Conservation (phyloP, 2,329 filamentous ascomycete species). For the Colletotrichum lindemuthianum region DNA sequence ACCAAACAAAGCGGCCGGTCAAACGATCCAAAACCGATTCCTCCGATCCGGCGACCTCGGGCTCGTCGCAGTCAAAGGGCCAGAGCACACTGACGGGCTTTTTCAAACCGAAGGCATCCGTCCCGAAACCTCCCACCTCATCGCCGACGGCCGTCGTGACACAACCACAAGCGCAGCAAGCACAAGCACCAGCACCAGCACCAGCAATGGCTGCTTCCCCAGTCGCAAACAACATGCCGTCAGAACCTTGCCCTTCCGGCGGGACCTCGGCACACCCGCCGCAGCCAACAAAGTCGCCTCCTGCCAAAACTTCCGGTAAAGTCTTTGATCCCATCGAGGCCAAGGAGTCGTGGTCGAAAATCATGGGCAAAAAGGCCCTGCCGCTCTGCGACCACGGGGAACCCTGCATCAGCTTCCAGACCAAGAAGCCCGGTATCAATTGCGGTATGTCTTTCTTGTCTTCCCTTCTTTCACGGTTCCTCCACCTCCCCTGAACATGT, state of each 20-base stretch:
- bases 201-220: no score
- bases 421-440: slow-evolving; percentile 91
- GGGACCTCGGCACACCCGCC: no score
- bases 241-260: no score
- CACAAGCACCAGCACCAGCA: no score
- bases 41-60: slow-evolving; percentile 32
- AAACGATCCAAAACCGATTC: slow-evolving; percentile 50
- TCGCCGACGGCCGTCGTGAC: background rate
- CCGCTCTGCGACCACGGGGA: slow-evolving; percentile 91
- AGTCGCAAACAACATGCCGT: no score
- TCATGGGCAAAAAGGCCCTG: slow-evolving; percentile 76
- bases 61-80: no score
- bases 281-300: background rate
- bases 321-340: slow-evolving; percentile 75
- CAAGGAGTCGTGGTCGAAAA: slow-evolving; percentile 86
- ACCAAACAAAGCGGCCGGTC: slow-evolving; percentile 39
- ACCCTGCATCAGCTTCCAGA: slow-evolving; percentile 83
- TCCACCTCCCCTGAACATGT: background rate
- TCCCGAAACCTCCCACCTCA: slow-evolving; percentile 5
- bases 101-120: slow-evolving; percentile 70
- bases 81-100: slow-evolving; percentile 79
- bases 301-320: slow-evolving; percentile 44
- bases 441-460: slow-evolving; percentile 60
- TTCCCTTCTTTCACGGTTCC: background rate
- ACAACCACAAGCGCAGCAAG: background rate